phyloP scores from a whole-genome alignment of 306 rosid species.

The Senna siamea region DNA sequence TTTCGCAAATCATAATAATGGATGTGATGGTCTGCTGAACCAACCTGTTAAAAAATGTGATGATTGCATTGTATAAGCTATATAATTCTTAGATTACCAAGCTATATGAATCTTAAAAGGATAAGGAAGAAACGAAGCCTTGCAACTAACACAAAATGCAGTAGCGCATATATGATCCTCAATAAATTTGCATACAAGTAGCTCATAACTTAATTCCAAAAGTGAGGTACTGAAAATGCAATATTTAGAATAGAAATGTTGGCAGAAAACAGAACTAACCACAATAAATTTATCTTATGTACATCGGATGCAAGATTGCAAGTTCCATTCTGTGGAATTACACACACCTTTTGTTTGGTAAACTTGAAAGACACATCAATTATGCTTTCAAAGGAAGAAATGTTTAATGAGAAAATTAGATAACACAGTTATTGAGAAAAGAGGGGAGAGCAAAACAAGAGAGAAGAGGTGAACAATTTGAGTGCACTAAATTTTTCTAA shows the following conservation, averaged over 20 bases:
- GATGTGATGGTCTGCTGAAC: conserved; percentile 96
- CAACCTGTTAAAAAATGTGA: conserved; percentile 63
- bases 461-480: too few relatives aligned
- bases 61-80: conserved; percentile 19
- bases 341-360: neutral
- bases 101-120: conserved; percentile 16
- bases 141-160: conserved; percentile 5
- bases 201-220: conserved; percentile 1
- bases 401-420: neutral
- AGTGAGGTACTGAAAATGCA: conserved; percentile 12
- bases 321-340: too few relatives aligned
- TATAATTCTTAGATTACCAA: neutral
- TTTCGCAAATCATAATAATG: conserved; percentile 96
- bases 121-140: conserved; percentile 15
- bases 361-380: neutral
- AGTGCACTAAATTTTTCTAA: too few relatives aligned
- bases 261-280: conserved; percentile 14
- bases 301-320: neutral
- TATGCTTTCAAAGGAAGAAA: conserved; percentile 16
- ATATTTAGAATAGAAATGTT: conserved; percentile 6
- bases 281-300: neutral
- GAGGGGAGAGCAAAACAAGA: too few relatives aligned
- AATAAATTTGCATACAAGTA: conserved; percentile 23
- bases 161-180: neutral
- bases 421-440: neutral